Evolutionary conservation across 1,284 basidiomycete species (phyloP).

Genomic region (Omphalotus olearius): DNA sequence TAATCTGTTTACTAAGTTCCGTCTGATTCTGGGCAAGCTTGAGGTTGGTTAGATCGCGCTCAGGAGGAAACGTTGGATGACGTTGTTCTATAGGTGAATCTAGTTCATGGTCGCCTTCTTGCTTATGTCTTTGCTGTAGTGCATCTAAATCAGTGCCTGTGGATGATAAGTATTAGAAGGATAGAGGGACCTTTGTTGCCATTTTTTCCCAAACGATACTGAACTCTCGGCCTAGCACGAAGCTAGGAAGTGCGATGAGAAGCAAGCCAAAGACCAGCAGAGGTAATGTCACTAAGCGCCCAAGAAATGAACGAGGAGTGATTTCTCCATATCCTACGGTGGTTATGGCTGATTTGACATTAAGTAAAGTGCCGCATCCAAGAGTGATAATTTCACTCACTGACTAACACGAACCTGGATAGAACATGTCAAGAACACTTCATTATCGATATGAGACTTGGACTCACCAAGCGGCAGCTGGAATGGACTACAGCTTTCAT

Average conservation of each 20-base stretch:
- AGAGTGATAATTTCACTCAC: constrained; percentile 39
- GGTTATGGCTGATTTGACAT: constrained; percentile 57
- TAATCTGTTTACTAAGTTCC: constrained; percentile 58
- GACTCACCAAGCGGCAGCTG: constrained; percentile 34
- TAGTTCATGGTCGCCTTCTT: constrained; percentile 15
- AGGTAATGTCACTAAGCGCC: constrained; percentile 79
- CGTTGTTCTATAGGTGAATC: constrained; percentile 16
- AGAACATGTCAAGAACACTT: background rate
- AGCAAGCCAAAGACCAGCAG: constrained; percentile 82
- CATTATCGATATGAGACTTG: background rate
- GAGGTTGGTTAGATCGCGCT: constrained; percentile 43
- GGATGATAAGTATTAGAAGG: background rate
- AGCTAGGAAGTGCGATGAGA: constrained; percentile 83
- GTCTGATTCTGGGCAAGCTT: constrained; percentile 61
- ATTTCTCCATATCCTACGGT: constrained; percentile 89
- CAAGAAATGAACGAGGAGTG: constrained; percentile 78
- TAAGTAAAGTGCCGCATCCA: background rate
- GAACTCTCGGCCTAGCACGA: constrained; percentile 87
- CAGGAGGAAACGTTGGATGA: constrained; percentile 17
- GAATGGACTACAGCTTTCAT: constrained; percentile 7
- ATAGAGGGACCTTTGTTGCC: constrained; percentile 26
- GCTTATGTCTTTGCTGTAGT: constrained; percentile 13
- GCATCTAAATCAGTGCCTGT: background rate
- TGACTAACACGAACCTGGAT: constrained; percentile 36
- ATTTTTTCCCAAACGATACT: constrained; percentile 84